Percentiles rank a stretch among this genome's conserved stretches.
Evolutionary conservation across 1,139 yeast species (phyloP).

Genomic region (Protomyces lactucae-debilis): DNA sequence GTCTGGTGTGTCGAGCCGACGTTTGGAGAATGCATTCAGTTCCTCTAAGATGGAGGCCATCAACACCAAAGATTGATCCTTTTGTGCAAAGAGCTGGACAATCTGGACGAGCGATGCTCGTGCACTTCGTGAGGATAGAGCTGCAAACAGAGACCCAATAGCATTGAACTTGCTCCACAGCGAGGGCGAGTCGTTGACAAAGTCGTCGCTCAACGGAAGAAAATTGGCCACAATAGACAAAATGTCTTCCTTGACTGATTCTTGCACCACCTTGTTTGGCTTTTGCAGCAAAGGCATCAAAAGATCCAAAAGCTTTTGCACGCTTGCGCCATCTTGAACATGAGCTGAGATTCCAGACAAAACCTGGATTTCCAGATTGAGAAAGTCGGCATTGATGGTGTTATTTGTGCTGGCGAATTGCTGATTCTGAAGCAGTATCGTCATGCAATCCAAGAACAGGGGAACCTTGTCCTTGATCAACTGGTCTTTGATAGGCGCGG

Average conservation of each 20-base stretch:
- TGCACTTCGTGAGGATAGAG: conserved; percentile 55
- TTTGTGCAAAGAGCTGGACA: conserved; percentile 55
- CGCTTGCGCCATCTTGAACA: conserved; percentile 17
- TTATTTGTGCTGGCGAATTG: conserved; percentile 16
- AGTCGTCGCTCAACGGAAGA: conserved; percentile 44
- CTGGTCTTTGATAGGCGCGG: background rate
- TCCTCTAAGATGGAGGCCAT: conserved; percentile 55
- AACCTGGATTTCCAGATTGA: conserved; percentile 15
- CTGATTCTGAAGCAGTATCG: conserved; percentile 14
- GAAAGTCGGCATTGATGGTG: conserved; percentile 19
- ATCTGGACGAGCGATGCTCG: conserved; percentile 59
- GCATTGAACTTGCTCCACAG: conserved; percentile 53
- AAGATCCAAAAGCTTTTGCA: conserved; percentile 25
- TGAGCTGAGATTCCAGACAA: conserved; percentile 23
- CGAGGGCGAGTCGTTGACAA: conserved; percentile 52
- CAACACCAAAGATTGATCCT: conserved; percentile 45
- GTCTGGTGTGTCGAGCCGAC: conserved; percentile 68
- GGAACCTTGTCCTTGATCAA: conserved; percentile 7
- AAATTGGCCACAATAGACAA: conserved; percentile 56
- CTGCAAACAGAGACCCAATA: conserved; percentile 56
- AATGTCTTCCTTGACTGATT: conserved; percentile 54
- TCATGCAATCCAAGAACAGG: conserved; percentile 13
- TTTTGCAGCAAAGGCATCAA: conserved; percentile 46
- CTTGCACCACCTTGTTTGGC: conserved; percentile 53
- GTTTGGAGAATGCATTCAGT: conserved; percentile 62